Base-by-base conservation (phyloP, 192 early-diverging fungal species). In the Physocladia obscura region DNA sequence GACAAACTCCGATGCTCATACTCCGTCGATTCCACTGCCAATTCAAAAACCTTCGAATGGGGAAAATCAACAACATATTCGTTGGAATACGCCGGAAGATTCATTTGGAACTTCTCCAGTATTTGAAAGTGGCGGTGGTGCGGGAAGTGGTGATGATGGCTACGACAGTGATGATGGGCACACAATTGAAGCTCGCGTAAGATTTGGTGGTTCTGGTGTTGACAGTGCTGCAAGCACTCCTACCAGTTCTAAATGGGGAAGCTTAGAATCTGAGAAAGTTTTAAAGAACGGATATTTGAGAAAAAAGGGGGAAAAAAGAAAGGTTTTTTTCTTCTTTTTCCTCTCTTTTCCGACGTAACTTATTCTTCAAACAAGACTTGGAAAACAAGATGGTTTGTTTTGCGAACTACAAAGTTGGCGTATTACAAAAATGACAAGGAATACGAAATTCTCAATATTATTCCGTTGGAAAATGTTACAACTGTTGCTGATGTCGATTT, bases 391-490 rank as follows among this genome's bases (percentile, higher is more conserved):
- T 94, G 90, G 91, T 94, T 94, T 76, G 91, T 94, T 6, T 80
- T 94, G 51, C 71, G 90, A 47, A 81, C 91, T 22, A 89, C 88
- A 0, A 88, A 87, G 67, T 75, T 94, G n/a, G 87, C 89, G 0
- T 90, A 92, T 67, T 94, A 94, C 77, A 89, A 94, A 70, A 90
- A 91, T 69, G 87, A 88, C 26, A 90, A 91, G 85, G 92, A 93
- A 72, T 93, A 93, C 74, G 87, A 91, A 74, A 77, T 92, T 15
- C 73, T 91, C 11, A 82, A 87, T 52, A 87, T 90, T 57, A 88
- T 93, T 62, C 84, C 89, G 58, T 74, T 92, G 58, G 73, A 84
- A 32, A 88, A 89, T 55, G 74, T 93, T 24, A 85, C 89, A 69
- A 81, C 87, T 44, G 83, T 90, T 27, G 88, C 88, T 2, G 87